A percentile compares a stretch with the other conserved stretches of the same genome.
phyloP scores from a whole-genome alignment of 2,329 filamentous ascomycete species.

The Arachnopeziza araneosa region DNA sequence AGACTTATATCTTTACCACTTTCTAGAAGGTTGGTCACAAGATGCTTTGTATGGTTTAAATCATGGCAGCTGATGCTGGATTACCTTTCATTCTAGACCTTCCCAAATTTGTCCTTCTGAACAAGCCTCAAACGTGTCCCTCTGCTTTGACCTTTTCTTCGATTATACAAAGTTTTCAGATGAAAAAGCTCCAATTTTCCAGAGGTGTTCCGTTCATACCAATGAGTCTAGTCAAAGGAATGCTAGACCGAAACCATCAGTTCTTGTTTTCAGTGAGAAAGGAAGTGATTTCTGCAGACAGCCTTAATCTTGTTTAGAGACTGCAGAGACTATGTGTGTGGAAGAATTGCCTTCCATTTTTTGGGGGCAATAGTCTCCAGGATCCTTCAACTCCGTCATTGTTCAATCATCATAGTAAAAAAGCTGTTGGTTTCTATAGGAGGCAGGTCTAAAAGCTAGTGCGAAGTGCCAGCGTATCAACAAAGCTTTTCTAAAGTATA shows the following conservation, averaged over 20 bases:
- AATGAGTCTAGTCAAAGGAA: neutral
- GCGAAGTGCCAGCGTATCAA: neutral
- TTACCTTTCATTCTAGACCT: too few species aligned
- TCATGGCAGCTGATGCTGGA: too few species aligned
- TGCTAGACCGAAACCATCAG: neutral
- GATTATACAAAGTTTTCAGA: too few species aligned
- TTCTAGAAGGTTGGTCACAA: neutral
- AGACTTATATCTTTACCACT: too few species aligned
- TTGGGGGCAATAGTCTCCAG: neutral
- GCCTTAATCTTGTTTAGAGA: slow-evolving; percentile 6
- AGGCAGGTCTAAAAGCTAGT: neutral
- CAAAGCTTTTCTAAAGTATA: neutral
- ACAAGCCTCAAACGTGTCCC: too few species aligned
- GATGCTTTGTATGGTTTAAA: neutral
- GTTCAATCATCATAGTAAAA: neutral
- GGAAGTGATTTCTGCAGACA: slow-evolving; percentile 10
- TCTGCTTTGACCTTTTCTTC: too few species aligned
- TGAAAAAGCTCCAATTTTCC: neutral
- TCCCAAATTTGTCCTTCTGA: too few species aligned
- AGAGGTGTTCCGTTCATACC: neutral
- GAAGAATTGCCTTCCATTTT: neutral
- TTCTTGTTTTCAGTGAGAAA: neutral
- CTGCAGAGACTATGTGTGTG: neutral
- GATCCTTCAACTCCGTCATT: neutral
- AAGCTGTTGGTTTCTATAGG: neutral